Evolutionary conservation across 805 yeast species (phyloP).

Genomic region (Yamadazyma phyllophila): DNA sequence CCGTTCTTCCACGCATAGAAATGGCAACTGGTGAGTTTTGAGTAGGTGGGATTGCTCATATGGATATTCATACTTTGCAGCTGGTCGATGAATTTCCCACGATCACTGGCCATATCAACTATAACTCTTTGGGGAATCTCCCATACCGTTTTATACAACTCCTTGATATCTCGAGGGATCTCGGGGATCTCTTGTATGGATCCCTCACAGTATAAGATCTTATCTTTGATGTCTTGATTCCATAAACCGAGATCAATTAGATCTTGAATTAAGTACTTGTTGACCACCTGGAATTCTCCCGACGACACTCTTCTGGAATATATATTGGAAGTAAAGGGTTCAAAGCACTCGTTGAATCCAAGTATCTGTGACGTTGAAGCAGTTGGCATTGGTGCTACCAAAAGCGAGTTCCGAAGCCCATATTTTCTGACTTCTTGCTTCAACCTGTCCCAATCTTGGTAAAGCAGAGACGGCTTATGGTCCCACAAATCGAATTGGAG

Average conservation of each 20-base stretch:
- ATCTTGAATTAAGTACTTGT: constrained; percentile 80
- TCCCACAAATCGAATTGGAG: constrained; percentile 90
- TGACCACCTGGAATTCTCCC: constrained; percentile 92
- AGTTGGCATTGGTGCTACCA: constrained; percentile 97
- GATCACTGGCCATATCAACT: constrained; percentile 82
- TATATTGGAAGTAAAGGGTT: constrained; percentile 91
- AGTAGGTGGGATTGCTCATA: constrained; percentile 35
- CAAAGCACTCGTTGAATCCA: constrained; percentile 94
- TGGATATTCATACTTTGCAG: constrained; percentile 46
- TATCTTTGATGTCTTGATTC: constrained; percentile 75
- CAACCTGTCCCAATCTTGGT: constrained; percentile 76
- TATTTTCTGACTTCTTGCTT: constrained; percentile 55
- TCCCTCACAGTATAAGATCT: constrained; percentile 74
- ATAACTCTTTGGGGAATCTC: constrained; percentile 84
- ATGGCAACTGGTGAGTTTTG: constrained; percentile 42
- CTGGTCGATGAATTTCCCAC: constrained; percentile 66
- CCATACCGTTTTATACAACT: constrained; percentile 93
- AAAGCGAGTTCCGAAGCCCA: constrained; percentile 83
- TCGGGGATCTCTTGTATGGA: constrained; percentile 75
- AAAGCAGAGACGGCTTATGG: constrained; percentile 70
- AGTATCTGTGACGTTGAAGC: constrained; percentile 96
- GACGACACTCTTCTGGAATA: constrained; percentile 88
- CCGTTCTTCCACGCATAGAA: constrained; percentile 42
- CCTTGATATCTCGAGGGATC: constrained; percentile 73
- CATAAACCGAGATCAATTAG: constrained; percentile 80